Evolutionary conservation across 2,329 filamentous ascomycete genomes (phyloP).

Genomic region (Dactylellina parvicollis): DNA sequence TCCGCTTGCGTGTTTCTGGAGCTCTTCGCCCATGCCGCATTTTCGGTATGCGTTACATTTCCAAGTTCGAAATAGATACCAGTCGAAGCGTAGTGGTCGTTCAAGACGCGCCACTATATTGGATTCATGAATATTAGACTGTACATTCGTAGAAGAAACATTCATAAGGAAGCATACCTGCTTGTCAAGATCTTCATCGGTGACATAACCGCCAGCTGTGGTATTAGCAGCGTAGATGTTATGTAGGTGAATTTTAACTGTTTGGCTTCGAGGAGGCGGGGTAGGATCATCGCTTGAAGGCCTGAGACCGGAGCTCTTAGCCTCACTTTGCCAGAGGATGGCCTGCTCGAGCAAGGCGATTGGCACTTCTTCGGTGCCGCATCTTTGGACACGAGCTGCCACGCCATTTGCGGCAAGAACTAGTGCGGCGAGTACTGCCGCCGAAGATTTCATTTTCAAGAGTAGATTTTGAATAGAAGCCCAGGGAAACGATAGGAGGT

Average conservation of each 20-base stretch:
- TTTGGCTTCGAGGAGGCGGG: neutral
- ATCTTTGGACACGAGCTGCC: slow-evolving; percentile 2
- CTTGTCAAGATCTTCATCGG: slow-evolving; percentile 15
- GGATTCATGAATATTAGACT: neutral
- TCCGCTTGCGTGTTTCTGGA: neutral
- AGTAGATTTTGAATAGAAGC: neutral
- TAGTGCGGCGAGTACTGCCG: neutral
- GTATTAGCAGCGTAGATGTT: slow-evolving; percentile 17
- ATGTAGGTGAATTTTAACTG: slow-evolving; percentile 24
- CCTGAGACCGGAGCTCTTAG: neutral
- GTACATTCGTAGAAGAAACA: neutral
- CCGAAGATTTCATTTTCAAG: slow-evolving; percentile 4
- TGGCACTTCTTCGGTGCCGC: slow-evolving; percentile 12
- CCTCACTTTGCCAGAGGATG: slow-evolving; percentile 9
- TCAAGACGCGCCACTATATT: slow-evolving; percentile 20
- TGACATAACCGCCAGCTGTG: slow-evolving; percentile 11
- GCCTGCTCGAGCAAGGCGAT: slow-evolving; percentile 12
- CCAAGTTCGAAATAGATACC: slow-evolving; percentile 17
- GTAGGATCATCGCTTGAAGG: neutral
- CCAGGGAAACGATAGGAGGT: no score
- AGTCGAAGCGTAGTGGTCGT: slow-evolving; percentile 23
- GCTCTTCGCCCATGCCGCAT: slow-evolving; percentile 13
- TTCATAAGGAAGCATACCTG: slow-evolving; percentile 17
- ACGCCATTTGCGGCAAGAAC: neutral
- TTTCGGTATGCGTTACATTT: slow-evolving; percentile 17